Evolutionary conservation across 2,329 filamentous ascomycete genomes (phyloP), one percentile per base, ranked within the genome.

Genomic region (Botrytis fabae): DNA sequence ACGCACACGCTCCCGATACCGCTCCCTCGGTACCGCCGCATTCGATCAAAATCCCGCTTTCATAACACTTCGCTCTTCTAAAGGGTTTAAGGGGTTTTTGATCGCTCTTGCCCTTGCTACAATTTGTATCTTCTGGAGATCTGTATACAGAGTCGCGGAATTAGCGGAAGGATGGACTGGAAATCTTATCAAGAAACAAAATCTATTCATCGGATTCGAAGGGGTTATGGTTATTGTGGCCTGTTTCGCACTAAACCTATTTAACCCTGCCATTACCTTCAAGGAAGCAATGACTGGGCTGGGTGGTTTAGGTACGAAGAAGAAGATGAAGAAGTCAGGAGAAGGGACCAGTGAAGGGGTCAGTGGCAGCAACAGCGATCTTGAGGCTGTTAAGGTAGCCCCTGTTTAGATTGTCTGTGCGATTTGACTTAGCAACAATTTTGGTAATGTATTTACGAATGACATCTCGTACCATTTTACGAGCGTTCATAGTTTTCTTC

Each of bases 71-170:
- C 75, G 76, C 4, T 40, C 61, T 16, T 73, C 70, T 14, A 71
- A 54, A 51, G 71, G 60, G 5, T 76, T 82, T 80, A 51, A 79
- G 25, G 76, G 74, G 4, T 78, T 78, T 69, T 48, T 78, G 4
- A 48, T 25, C 40, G 76, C 78, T 6, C 81, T 89, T 35, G 77
- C 82, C 0, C 77, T 88, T 4, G 85, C 87, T 0, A 89, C 87
- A 12, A 73, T 89, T 1, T 85, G 83, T 69, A 87, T 91, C 75
- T 86, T 90, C 73, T 85, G 87, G 54, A 82, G 89, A 38, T 87
- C 84, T 62, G 84, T 87, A 42, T 91, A 88, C 78, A 84, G 89
- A 69, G 86, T 89, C 35, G 85, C 85, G 0, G 89, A 91, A 80
- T 79, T 91, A 59, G 70, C 48, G 51, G 74, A 78, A 40, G 76